These are phyloP conservation scores for Hirsutella thompsonii DNA, from an alignment of 2,329 filamentous ascomycete genomes.

Conservation along the genomic window DNA sequence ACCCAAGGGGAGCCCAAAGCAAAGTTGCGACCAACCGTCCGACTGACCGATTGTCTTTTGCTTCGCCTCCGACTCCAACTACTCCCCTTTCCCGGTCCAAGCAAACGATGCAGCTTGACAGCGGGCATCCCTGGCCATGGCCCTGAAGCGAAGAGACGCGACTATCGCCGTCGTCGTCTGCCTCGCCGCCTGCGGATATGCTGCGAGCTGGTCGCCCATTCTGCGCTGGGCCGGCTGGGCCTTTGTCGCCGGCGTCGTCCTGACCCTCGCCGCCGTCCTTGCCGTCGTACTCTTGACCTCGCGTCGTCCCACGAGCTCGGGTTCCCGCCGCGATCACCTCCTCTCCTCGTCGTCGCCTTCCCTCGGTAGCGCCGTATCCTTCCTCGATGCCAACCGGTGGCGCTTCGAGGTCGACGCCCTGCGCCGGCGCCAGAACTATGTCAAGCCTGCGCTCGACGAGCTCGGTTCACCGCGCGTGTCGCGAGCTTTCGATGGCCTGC, in stretches of 20 bases:
- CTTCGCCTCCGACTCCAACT: neutral
- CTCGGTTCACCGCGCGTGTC: conserved; percentile 67
- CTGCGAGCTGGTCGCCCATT: conserved; percentile 68
- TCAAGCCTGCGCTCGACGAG: conserved; percentile 55
- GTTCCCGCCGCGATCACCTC: no score
- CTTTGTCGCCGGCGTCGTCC: conserved; percentile 56
- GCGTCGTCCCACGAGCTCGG: conserved; percentile 31
- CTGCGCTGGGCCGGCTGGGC: conserved; percentile 80
- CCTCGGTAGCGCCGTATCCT: conserved; percentile 39
- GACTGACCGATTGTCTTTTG: no score
- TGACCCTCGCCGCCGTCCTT: conserved; percentile 40
- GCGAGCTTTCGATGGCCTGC: conserved; percentile 63
- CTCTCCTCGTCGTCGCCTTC: conserved; percentile 22
- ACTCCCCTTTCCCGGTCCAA: neutral
- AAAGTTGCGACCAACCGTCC: no score
- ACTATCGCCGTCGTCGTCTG: conserved; percentile 52
- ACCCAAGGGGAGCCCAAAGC: no score
- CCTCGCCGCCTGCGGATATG: conserved; percentile 81
- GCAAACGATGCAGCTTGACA: conserved; percentile 16
- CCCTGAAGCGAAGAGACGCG: conserved; percentile 61
- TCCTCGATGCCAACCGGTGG: conserved; percentile 55
- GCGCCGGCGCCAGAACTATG: conserved; percentile 52
- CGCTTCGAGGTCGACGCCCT: conserved; percentile 54
- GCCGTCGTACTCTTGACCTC: conserved; percentile 43
- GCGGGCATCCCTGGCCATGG: conserved; percentile 36